These are phyloP conservation scores for Dinochytrium kinnereticum DNA, from an alignment of 371 early-diverging fungal genomes.

Conservation along the genomic window DNA sequence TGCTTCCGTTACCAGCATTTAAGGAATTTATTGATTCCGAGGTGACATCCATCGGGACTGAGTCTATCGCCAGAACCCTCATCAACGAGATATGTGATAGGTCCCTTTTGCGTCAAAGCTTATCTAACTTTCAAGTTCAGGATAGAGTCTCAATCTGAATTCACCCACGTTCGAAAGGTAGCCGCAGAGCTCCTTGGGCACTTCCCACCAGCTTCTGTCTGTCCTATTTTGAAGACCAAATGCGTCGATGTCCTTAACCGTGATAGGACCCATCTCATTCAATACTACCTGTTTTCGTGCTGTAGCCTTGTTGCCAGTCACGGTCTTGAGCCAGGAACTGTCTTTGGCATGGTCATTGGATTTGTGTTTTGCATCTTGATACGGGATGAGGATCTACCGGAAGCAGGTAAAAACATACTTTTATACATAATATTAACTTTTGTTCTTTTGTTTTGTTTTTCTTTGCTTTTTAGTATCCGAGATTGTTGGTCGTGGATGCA, in stretches of 20 bases:
- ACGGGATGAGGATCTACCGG: background rate
- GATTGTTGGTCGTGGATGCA: background rate
- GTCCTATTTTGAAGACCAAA: background rate
- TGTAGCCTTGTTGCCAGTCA: background rate
- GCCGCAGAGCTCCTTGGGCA: conserved; percentile 12
- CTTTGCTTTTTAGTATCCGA: background rate
- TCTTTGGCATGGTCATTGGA: no score
- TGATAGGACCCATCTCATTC: no score
- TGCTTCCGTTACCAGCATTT: no score
- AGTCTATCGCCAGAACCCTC: no score
- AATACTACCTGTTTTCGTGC: background rate
- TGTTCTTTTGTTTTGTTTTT: background rate
- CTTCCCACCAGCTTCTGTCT: background rate
- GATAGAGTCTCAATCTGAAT: background rate
- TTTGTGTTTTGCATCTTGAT: background rate
- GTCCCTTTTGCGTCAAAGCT: no score
- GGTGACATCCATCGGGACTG: no score
- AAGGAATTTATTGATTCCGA: no score
- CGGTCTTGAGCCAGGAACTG: no score
- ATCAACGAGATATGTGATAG: no score
- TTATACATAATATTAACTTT: no score
- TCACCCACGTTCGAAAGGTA: background rate
- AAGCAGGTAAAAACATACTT: no score
- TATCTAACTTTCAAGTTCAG: no score
- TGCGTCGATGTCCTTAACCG: background rate